phyloP scores from a whole-genome alignment of 352 stramenopile genomes.

The Lagenidium giganteum region DNA sequence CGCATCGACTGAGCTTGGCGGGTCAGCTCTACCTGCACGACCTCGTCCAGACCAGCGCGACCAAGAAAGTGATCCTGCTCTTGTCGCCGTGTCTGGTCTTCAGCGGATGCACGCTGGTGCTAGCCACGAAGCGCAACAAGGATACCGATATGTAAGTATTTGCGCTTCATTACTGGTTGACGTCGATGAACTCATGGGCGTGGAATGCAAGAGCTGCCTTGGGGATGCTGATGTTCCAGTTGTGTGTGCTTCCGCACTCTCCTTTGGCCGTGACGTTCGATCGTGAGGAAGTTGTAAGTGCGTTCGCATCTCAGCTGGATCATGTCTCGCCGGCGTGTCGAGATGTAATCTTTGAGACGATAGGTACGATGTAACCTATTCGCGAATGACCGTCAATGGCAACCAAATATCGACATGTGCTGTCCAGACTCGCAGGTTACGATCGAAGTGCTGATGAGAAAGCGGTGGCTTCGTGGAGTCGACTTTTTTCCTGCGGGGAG shows the following conservation, averaged over 20 bases:
- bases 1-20: slow-evolving; percentile 36
- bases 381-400: background rate
- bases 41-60: slow-evolving; percentile 27
- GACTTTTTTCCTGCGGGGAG: too few relatives aligned
- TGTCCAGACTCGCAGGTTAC: slow-evolving; percentile 24
- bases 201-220: slow-evolving; percentile 53
- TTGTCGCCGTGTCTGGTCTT: slow-evolving; percentile 35
- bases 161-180: too few relatives aligned
- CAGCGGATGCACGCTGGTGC: slow-evolving; percentile 41
- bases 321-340: slow-evolving; percentile 38
- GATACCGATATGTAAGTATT: slow-evolving; percentile 40
- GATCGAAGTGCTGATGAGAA: slow-evolving; percentile 33
- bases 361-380: too few relatives aligned
- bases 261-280: slow-evolving; percentile 17
- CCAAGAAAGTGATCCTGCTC: slow-evolving; percentile 29
- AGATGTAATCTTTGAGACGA: too few relatives aligned
- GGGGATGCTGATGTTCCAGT: slow-evolving; percentile 57
- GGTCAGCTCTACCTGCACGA: slow-evolving; percentile 38
- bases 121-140: slow-evolving; percentile 27
- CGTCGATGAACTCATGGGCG: too few relatives aligned
- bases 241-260: slow-evolving; percentile 38
- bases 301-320: slow-evolving; percentile 17
- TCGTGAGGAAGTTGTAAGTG: too few relatives aligned
- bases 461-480: slow-evolving; percentile 51
- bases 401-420: background rate